Evolutionary conservation across 257 asterid species (phyloP), one percentile per base, ranked within the genome.

Genomic region (Lithospermum erythrorhizon): DNA sequence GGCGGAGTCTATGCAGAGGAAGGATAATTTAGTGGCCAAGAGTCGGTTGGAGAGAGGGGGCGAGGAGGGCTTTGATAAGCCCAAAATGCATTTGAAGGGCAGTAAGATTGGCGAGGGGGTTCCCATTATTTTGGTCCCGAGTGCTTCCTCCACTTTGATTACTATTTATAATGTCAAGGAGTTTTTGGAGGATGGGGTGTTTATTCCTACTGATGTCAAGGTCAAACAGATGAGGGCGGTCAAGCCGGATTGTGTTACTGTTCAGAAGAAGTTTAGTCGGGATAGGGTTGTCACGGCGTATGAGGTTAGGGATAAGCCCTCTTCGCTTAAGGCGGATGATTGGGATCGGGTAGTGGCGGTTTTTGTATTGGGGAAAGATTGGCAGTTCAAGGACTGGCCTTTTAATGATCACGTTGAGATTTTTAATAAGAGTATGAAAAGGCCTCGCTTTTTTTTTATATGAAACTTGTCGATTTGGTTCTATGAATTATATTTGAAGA

Each of bases 361-460:
- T 53, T 93, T 93, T 62, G 99, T 93, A 73, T 84, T 93, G 62
- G 99, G 99, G 62, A 93, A 89, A 78, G 99, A 93, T 62, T 93
- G 99, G 99, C 99, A 93, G 82, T 93, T 89, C 69, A 93, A 93
- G 57, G 97, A 89, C 66, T 89, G 99, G 97, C 99, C 99, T 20
- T 93, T 80, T 68, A 93, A 93, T 84, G 90, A 89, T 65, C 99
- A 93, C 61, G 90, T 89, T 24, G 95, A 93, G 81, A 89, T 85
- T 66, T 93, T 93, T 60, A 93, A 87, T 71, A 93, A 78, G 85
- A 75, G 99, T 93, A 69, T 76, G 97, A 69, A 32, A 22, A 9
- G 4, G 15, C 9, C n/a, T n/a, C 5, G 21, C 21, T 0, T 62
- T 20, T 61, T 22, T 15, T 0, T 59, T 61, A 25, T 21, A 11